Conservation (phyloP, 495 filamentous ascomycete genomes). For the Wilcoxina mikolae region DNA sequence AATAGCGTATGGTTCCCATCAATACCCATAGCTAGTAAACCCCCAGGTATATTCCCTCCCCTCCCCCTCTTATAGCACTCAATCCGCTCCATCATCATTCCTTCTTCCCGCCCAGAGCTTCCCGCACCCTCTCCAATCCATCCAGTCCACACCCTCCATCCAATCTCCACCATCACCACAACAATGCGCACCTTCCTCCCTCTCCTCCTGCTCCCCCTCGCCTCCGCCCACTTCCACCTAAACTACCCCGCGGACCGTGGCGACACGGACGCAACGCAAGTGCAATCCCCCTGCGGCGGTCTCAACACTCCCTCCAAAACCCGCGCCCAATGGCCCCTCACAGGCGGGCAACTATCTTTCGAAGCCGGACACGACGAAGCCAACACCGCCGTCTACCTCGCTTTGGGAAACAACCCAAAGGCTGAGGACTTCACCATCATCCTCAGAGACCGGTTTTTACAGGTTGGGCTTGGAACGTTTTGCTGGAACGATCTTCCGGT, state of each 20-base stretch:
- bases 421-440: slow-evolving; percentile 41
- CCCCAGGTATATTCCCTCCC: too few relatives aligned
- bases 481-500: slow-evolving; percentile 38
- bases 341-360: slow-evolving; percentile 38
- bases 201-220: slow-evolving; percentile 31
- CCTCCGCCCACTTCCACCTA: slow-evolving; percentile 47
- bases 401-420: slow-evolving; percentile 38
- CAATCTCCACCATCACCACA: slow-evolving; percentile 2
- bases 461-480: slow-evolving; percentile 42
- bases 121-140: too few relatives aligned
- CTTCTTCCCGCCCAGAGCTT: too few relatives aligned
- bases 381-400: slow-evolving; percentile 42
- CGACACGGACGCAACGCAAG: slow-evolving; percentile 37
- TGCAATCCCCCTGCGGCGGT: slow-evolving; percentile 45
- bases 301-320: slow-evolving; percentile 34
- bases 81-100: too few relatives aligned
- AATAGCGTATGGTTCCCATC: too few relatives aligned
- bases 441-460: slow-evolving; percentile 35
- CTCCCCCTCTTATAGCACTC: too few relatives aligned
- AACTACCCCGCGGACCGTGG: slow-evolving; percentile 42
- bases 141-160: too few relatives aligned
- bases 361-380: slow-evolving; percentile 42
- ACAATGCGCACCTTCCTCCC: slow-evolving; percentile 16
- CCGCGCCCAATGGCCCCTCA: slow-evolving; percentile 39
- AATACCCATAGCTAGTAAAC: too few relatives aligned